phyloP scores from a whole-genome alignment of 2,329 filamentous ascomycete genomes.

The Lasiodiplodia gonubiensis region DNA sequence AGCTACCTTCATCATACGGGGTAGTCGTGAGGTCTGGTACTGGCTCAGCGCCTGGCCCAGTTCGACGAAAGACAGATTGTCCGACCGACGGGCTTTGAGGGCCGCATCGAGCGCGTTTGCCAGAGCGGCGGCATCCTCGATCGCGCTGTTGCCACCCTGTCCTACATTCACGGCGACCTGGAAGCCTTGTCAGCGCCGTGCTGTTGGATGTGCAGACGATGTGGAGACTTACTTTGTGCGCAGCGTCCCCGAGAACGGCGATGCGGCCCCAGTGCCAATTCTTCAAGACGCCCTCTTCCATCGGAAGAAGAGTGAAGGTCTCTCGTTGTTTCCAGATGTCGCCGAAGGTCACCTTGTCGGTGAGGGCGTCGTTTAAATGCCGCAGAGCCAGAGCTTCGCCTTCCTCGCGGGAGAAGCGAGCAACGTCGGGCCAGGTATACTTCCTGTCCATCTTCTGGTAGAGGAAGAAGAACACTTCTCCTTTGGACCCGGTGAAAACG shows the following conservation, averaged over 20 bases:
- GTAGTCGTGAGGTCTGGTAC: background rate
- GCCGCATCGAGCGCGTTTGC: conserved; percentile 39
- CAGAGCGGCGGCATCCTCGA: conserved; percentile 47
- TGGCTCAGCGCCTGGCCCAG: background rate
- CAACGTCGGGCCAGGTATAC: conserved; percentile 33
- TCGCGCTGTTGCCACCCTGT: conserved; percentile 51
- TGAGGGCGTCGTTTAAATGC: conserved; percentile 38
- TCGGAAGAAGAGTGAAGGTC: conserved; percentile 35
- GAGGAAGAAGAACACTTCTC: conserved; percentile 36
- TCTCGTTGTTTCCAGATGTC: conserved; percentile 42
- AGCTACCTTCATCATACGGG: background rate
- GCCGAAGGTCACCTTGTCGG: conserved; percentile 39
- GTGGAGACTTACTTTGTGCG: conserved; percentile 26
- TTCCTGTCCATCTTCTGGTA: conserved; percentile 38
- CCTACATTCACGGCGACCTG: conserved; percentile 32
- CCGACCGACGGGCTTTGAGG: background rate
- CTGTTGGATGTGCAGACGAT: background rate
- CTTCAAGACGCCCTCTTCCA: conserved; percentile 28
- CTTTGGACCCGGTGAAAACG: conserved; percentile 31
- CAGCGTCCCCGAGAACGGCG: conserved; percentile 29
- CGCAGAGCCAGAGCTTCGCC: conserved; percentile 36
- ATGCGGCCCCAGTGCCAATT: conserved; percentile 29
- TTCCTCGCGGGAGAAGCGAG: conserved; percentile 42
- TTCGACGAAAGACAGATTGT: background rate
- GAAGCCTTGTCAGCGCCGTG: background rate